These are phyloP conservation scores for Fomitiporia mediterranea DNA, from an alignment of 1,284 basidiomycete genomes.

Conservation along the genomic window DNA sequence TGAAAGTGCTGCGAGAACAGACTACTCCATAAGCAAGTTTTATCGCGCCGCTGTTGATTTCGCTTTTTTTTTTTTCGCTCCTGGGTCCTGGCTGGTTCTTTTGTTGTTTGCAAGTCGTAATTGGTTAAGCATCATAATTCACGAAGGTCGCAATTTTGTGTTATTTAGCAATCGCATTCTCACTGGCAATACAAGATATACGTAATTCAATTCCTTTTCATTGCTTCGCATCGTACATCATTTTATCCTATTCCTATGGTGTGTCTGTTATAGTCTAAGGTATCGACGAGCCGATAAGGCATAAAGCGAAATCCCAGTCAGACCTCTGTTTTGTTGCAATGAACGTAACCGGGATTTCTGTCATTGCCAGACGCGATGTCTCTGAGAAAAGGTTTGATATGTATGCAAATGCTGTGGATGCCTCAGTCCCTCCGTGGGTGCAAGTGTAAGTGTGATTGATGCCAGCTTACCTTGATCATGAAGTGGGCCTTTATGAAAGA, in stretches of 20 bases:
- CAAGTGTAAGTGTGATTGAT: not conserved
- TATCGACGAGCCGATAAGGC: constrained; percentile 18
- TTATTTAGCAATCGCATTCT: not conserved
- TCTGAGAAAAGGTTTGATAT: constrained; percentile 2
- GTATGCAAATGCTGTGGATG: not conserved
- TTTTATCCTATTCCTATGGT: too few species aligned
- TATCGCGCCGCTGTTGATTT: constrained; percentile 34
- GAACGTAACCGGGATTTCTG: constrained; percentile 20
- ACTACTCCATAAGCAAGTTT: constrained; percentile 19
- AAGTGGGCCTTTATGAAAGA: constrained; percentile 13
- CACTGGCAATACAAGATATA: not conserved
- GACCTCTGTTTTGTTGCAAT: constrained; percentile 19
- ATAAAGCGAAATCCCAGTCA: constrained; percentile 24
- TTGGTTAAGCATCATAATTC: not conserved
- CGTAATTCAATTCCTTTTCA: too few species aligned
- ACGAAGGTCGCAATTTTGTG: not conserved
- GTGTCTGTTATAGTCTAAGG: too few species aligned
- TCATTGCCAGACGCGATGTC: constrained; percentile 12
- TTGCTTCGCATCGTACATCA: too few species aligned
- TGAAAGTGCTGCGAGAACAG: constrained; percentile 65
- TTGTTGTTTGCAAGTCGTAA: too few species aligned
- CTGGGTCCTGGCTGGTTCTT: not conserved
- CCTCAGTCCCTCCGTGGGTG: not conserved
- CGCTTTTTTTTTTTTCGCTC: not conserved
- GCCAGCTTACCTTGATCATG: constrained; percentile 18